These are phyloP conservation scores for Lipomyces chichibuensis DNA, from an alignment of 805 yeast genomes.

Conservation along the genomic window DNA sequence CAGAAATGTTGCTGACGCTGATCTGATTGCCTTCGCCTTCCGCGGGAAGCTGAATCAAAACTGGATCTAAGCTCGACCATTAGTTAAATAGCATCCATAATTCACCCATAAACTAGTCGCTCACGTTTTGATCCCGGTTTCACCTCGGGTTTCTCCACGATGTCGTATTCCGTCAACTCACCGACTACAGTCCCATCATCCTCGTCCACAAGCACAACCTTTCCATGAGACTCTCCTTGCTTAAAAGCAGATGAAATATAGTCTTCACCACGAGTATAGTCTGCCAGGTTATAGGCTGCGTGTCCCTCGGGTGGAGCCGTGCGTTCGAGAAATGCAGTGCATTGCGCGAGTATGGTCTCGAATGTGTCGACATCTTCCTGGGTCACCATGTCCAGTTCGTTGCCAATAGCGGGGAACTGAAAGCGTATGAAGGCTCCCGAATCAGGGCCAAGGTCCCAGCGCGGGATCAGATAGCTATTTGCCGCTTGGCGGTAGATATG, in stretches of 20 bases:
- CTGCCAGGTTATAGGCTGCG: not conserved
- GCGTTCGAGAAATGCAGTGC: slow-evolving; percentile 3
- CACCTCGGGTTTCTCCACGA: not conserved
- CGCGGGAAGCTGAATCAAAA: not conserved
- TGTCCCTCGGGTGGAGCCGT: not conserved
- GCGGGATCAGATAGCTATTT: not conserved
- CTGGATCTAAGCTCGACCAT: not conserved
- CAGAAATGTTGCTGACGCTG: slow-evolving; percentile 3
- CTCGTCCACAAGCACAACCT: not conserved
- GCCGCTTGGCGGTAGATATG: not conserved
- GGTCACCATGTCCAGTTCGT: not conserved
- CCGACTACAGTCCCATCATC: slow-evolving; percentile 1
- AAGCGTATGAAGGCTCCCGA: not conserved
- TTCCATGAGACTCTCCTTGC: not conserved
- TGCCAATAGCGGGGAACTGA: slow-evolving; percentile 2
- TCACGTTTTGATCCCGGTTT: slow-evolving; percentile 1
- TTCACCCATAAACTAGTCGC: not conserved
- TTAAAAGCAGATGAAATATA: slow-evolving; percentile 1
- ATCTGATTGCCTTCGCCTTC: slow-evolving; percentile 5
- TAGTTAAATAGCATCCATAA: not conserved
- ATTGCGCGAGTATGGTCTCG: slow-evolving; percentile 5
- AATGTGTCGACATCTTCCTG: slow-evolving; percentile 1
- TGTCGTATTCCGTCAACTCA: not conserved
- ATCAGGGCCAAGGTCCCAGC: not conserved
- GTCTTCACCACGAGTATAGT: not conserved